Evolutionary conservation across 148 eudicot genomes (phyloP), one percentile per base, ranked within the genome.

Genomic region (Nyssa sinensis): DNA sequence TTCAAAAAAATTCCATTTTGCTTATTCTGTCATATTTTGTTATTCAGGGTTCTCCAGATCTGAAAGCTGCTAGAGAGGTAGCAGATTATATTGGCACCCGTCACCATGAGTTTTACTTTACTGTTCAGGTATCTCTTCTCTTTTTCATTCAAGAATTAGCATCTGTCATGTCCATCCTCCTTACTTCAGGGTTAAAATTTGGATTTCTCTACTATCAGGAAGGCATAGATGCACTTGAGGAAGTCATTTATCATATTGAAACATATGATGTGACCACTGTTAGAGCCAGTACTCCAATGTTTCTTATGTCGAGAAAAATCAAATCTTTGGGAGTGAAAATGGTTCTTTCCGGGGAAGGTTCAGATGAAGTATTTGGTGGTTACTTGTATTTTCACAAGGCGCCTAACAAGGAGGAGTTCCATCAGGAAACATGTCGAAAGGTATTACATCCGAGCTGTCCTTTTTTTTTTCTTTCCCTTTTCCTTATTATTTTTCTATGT

Each of bases 281-380:
- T 65, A 87, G 98, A 80, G 98, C 98, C 71, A 94, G 98, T 76
- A 94, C 98, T 30, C 98, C 98, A 29, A 94, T 94, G 98, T 94
- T 94, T 81, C 86, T 94, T 59, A 94, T 94, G 98, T 94, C 98
- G 51, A 87, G 98, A 62, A 94, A 94, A 82, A 94, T 94, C 71
- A 94, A 90, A 82, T 90, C 98, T 31, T 86, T 92, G 78, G 98
- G 98, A 64, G 98, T 94, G 21, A 94, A 94, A 81, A 94, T 94
- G 98, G 98, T 94, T 79, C 79, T 94, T 39, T 94, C 98, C 30
- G 98, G 98, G 75, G 98, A 94, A 87, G 98, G 98, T 57, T 86
- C 98, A 69, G 98, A 94, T 81, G 98, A 94, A 87, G 92, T 94
- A 24, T 94, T 94, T 82, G 98, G 98, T 64, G 98, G 98, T 49